Conservation (phyloP, 176 grass and related monocot genomes). For the Musa beccarii region DNA sequence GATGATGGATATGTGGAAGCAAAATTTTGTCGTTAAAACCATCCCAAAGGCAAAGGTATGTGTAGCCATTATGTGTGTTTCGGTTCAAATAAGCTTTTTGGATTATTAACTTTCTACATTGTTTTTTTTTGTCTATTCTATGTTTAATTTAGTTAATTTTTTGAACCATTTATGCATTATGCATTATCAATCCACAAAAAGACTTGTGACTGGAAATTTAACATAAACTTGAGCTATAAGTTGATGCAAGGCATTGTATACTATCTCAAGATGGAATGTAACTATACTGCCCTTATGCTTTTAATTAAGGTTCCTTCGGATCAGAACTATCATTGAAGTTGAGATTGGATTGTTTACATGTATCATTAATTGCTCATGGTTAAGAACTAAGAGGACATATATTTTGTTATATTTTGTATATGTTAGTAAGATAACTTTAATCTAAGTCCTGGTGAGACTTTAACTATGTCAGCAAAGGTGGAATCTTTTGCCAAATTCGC, state of each 20-base stretch:
- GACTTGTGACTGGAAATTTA: not conserved
- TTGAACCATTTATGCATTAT: not conserved
- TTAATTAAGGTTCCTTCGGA: no score
- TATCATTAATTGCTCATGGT: no score
- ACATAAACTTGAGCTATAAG: not conserved
- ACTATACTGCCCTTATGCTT: no score
- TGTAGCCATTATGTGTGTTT: not conserved
- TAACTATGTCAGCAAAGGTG: not conserved
- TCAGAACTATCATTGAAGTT: no score
- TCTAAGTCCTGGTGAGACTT: no score
- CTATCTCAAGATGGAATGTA: no score
- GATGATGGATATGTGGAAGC: slow-evolving; percentile 90
- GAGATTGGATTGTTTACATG: no score
- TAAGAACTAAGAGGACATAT: no score
- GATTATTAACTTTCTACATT: not conserved
- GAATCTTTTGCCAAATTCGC: not conserved
- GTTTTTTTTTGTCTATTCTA: not conserved
- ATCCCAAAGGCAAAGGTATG: slow-evolving; percentile 72
- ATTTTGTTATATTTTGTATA: no score
- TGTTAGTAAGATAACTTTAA: no score
- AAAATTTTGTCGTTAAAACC: slow-evolving; percentile 61
- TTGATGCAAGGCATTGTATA: not conserved
- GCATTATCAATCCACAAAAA: not conserved
- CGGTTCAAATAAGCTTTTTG: not conserved
- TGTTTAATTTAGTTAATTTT: not conserved